These are phyloP conservation scores for Penstemon newberryi DNA, from an alignment of 257 asterid genomes.

Conservation along the genomic window DNA sequence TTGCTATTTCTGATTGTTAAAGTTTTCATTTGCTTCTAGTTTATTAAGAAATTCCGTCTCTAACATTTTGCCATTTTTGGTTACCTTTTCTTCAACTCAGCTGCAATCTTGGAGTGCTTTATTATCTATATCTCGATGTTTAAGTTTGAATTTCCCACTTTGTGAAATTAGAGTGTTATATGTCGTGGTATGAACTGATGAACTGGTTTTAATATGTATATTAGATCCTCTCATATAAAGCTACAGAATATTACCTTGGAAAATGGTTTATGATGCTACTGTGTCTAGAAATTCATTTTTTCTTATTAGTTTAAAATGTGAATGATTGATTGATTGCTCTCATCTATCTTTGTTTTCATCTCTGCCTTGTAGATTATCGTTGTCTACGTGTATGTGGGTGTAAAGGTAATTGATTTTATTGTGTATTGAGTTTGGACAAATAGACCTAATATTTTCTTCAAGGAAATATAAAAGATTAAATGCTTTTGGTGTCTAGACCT, in stretches of 20 bases:
- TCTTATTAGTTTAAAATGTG: too few relatives aligned
- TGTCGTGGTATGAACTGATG: not conserved
- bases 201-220: not conserved
- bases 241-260: not conserved
- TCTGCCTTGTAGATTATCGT: not conserved
- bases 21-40: constrained; percentile 11
- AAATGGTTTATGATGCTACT: not conserved
- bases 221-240: not conserved
- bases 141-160: not conserved
- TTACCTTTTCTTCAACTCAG: constrained; percentile 10
- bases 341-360: not conserved
- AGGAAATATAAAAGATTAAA: not conserved
- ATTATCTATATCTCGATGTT: not conserved
- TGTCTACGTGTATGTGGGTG: constrained; percentile 5
- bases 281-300: too few relatives aligned
- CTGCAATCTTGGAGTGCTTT: constrained; percentile 3
- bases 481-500: not conserved
- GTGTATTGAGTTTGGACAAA: not conserved
- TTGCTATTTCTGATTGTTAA: constrained; percentile 17
- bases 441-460: not conserved
- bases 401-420: not conserved
- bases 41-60: not conserved
- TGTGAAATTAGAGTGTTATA: not conserved
- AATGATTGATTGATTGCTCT: too few relatives aligned
- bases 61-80: not conserved